Base-by-base conservation (phyloP, 1,139 yeast species). In the Geotrichum carabidarum region DNA sequence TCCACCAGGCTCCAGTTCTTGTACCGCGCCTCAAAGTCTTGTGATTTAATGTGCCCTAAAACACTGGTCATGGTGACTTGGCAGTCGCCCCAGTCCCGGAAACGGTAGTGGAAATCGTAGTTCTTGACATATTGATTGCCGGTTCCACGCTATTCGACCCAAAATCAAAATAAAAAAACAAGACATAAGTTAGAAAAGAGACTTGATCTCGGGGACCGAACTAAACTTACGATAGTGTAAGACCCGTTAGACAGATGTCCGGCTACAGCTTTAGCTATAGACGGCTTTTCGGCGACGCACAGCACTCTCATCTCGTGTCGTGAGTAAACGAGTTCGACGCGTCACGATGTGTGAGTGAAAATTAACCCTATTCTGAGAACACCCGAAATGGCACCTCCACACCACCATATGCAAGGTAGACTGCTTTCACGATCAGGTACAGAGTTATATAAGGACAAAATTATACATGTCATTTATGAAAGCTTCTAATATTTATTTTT, bases 251-350 rank as follows among this genome's bases (percentile, higher is more conserved):
- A 83, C 4, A 93, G 77, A 1, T 84, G 83, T 35, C 71, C 68
- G 0, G 96, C 81, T 12, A 94, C 93, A 30, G 90, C 86, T 67
- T 85, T 88, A 8, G 98, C 95, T 52, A 94, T 93, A 1, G 96
- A 87, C 55, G 95, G 95, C 71, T 94, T 94, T 72, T 94, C 99
- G 1, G 99, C 99, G 57, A 94, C 97, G 71, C 98, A 93, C 54
- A 94, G 79, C 6, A 94, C 81, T 65, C 75, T 83, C 90, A 86
- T 31, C 34, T 22, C 27, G 27, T 22, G 27, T 22, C 27, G 27
- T 22, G 27, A 5, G 27, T 22, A 22, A 22, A 22, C 27, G 27
- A 22, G 27, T 22, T 22, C 27, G 27, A 22, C 27, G 27, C 27
- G 27, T 22, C 27, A 22, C 3, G 5, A 22, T 22, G 27, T 22